Base-by-base conservation (phyloP, 495 filamentous ascomycete species). In the Aspergillus conjunctus region DNA sequence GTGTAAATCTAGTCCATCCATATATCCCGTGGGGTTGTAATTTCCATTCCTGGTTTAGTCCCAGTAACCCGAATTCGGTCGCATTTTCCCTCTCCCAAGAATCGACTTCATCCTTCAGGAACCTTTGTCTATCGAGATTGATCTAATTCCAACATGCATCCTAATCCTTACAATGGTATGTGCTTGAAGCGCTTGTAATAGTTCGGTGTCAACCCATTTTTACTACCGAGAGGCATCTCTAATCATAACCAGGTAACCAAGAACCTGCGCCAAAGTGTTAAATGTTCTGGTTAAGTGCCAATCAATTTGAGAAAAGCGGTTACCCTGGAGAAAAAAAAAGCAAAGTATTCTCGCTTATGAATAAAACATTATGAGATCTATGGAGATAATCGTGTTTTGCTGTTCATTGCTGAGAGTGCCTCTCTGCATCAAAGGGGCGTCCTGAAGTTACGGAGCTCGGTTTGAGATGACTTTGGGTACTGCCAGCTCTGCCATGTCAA, bases 381-480 rank as follows among this genome's bases (percentile, higher is more conserved):
- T 32, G 34, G 33, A n/a, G 21, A 15, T 31, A 33, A 45, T 31
- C 8, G 52, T 18, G 52, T 31, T 14, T 14, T 10, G 9, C 34
- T 51, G 15, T 18, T 17, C 18, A 15, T 53, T 41, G 14, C 33
- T 21, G 39, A 45, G 14, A n/a, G 20, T 12, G 26, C 26, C 26
- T 5, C 26, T 26, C 26, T 26, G 26, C 26, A 26, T 26, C 26
- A 26, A 26, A 26, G 26, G 26, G 26, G 26, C 26, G 5, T 26
- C 26, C 26, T 26, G 26, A 26, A 26, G 11, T 44, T 22, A 43
- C 7, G 26, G 33, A 20, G 20, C 7, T 17, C 17, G 30, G 26
- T 18, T 44, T 49, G 54, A 45, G 45, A 59, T 62, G 59, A 56
- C 52, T 43, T 65, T 51, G 56, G 43, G 56, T 20, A 26, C 51